phyloP scores from a whole-genome alignment of 2,329 filamentous ascomycete genomes.

The Beauveria sp. region DNA sequence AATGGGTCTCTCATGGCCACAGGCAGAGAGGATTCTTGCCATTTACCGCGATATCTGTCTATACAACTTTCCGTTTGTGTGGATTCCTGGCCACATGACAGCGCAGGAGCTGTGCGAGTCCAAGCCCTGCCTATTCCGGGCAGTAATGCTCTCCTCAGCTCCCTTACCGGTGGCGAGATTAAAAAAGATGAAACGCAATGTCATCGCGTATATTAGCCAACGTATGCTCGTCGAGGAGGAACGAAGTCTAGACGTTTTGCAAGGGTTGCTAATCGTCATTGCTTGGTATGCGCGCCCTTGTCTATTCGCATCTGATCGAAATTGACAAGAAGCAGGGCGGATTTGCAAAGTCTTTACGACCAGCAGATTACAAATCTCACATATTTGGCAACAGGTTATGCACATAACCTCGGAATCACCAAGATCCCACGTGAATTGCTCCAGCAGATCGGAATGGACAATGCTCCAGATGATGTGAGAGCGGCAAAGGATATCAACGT shows the following conservation, averaged over 20 bases:
- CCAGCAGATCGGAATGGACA: conserved; percentile 11
- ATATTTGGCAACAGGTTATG: conserved; percentile 33
- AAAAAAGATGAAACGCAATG: conserved; percentile 33
- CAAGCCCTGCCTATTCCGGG: conserved; percentile 32
- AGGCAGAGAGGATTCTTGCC: conserved; percentile 27
- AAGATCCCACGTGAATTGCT: conserved; percentile 13
- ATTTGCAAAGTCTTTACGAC: conserved; percentile 27
- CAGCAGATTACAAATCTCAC: conserved; percentile 29
- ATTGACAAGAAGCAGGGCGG: conserved; percentile 22
- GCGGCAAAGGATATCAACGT: conserved; percentile 15
- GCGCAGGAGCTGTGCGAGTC: conserved; percentile 23
- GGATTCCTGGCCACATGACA: conserved; percentile 22
- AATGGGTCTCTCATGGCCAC: conserved; percentile 31
- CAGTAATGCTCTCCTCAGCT: conserved; percentile 30
- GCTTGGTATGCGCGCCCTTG: conserved; percentile 30
- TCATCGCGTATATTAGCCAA: conserved; percentile 34
- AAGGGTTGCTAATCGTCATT: conserved; percentile 37
- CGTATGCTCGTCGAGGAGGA: conserved; percentile 34
- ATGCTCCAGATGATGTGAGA: conserved; percentile 9
- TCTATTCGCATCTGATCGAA: neutral
- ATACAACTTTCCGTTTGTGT: conserved; percentile 31
- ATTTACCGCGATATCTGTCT: conserved; percentile 26
- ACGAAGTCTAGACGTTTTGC: conserved; percentile 34
- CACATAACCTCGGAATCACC: conserved; percentile 31
- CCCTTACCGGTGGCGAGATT: conserved; percentile 21